These are phyloP conservation scores for Papiliotrema fonsecae DNA, from an alignment of 1,284 basidiomycete genomes.

Conservation along the genomic window DNA sequence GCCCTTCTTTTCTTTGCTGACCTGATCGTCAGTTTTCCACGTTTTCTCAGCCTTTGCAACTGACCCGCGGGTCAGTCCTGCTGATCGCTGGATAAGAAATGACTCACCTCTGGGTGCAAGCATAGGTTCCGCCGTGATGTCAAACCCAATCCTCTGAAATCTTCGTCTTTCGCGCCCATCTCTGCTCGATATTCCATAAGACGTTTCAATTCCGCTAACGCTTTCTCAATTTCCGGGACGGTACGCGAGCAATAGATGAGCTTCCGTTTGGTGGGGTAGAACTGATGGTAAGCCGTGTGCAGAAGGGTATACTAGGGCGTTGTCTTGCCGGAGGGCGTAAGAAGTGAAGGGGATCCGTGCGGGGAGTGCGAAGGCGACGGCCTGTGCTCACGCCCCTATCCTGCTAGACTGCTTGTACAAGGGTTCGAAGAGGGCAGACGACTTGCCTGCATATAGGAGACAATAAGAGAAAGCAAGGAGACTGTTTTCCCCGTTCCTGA, in stretches of 20 bases:
- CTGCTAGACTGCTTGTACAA: neutral
- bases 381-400: neutral
- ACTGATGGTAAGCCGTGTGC: slow-evolving; percentile 52
- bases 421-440: neutral
- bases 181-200: slow-evolving; percentile 89
- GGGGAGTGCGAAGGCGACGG: neutral
- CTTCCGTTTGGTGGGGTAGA: slow-evolving; percentile 86
- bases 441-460: slow-evolving; percentile 91
- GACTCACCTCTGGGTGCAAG: slow-evolving; percentile 82
- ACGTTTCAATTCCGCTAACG: slow-evolving; percentile 88
- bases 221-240: slow-evolving; percentile 99
- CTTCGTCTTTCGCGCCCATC: slow-evolving; percentile 67
- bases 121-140: slow-evolving; percentile 97
- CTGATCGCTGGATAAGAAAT: neutral
- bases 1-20: slow-evolving; percentile 95
- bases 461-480: slow-evolving; percentile 89
- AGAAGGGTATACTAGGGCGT: neutral
- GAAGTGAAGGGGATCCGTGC: neutral
- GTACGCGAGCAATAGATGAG: slow-evolving; percentile 99
- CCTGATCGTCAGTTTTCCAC: slow-evolving; percentile 59
- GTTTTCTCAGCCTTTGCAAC: too few species aligned
- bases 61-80: too few species aligned
- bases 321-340: neutral
- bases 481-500: slow-evolving; percentile 99
- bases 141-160: slow-evolving; percentile 84